Conservation (phyloP, 2,329 filamentous ascomycete species). For the Talaromyces sp. region DNA sequence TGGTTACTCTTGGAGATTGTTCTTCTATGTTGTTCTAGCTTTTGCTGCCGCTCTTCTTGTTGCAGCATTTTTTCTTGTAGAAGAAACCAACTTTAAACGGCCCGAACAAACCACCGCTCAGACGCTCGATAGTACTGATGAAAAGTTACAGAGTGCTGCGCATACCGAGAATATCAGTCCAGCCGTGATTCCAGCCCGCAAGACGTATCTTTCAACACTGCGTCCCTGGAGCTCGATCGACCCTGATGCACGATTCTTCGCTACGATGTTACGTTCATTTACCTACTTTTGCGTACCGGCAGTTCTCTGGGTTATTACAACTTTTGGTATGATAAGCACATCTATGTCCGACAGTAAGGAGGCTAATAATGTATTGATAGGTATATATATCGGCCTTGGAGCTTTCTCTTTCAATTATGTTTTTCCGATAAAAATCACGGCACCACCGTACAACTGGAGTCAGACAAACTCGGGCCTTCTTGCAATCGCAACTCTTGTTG, state of each 20-base stretch:
- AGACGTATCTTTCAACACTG: slow-evolving; percentile 42
- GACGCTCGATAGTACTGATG: neutral
- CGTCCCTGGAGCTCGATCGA: slow-evolving; percentile 46
- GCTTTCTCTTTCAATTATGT: slow-evolving; percentile 51
- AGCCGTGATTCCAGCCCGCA: slow-evolving; percentile 33
- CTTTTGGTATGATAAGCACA: slow-evolving; percentile 38
- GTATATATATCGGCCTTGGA: slow-evolving; percentile 49
- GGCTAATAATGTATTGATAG: slow-evolving; percentile 16
- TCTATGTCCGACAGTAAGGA: neutral
- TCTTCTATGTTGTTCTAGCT: slow-evolving; percentile 60
- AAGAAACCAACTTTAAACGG: slow-evolving; percentile 57
- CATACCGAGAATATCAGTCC: slow-evolving; percentile 19
- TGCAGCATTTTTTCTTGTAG: slow-evolving; percentile 56
- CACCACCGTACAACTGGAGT: slow-evolving; percentile 47
- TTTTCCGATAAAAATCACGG: slow-evolving; percentile 48
- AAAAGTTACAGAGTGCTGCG: neutral
- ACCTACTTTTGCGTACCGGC: slow-evolving; percentile 49
- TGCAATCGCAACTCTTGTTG: slow-evolving; percentile 38
- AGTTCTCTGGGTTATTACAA: slow-evolving; percentile 51
- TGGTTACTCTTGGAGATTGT: slow-evolving; percentile 58
- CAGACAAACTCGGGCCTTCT: slow-evolving; percentile 47
- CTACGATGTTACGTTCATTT: slow-evolving; percentile 47
- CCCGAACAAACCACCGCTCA: slow-evolving; percentile 5
- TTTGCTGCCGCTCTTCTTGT: slow-evolving; percentile 48
- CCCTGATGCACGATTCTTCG: slow-evolving; percentile 44